Base-by-base conservation (phyloP, 768 basidiomycete species). In the Coprinopsis strossmayeri region DNA sequence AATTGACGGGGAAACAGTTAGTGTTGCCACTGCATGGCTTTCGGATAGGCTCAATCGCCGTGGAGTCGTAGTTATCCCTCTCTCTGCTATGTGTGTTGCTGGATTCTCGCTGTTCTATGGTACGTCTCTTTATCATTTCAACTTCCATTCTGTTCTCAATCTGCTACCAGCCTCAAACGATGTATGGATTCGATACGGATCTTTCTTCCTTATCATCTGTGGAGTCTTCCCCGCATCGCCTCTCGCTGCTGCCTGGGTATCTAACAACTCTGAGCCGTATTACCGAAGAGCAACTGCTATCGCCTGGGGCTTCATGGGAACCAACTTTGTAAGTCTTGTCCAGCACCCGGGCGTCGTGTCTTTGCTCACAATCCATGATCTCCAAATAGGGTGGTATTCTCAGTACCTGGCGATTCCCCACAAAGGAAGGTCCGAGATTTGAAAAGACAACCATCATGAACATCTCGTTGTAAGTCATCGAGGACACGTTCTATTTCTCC, bases 351-450 rank as follows among this genome's bases (percentile, higher is more conserved):
- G 9, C 18, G 30, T 32, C 30, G 15, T 15, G 30, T 10, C 37
- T 10, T 26, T 1, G 28, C 4, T 10, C 39, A 18, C 32, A 10
- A 40, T 24, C n/a, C 13, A 15, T 27, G 1, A 34, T 20, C 38
- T 30, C 37, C 24, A 43, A 23, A 9, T 27, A 70, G 67, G 69
- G 69, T 18, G 69, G 69, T 21, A 68, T 69, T 23, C 54, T 67
- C 23, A 70, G 68, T 49, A 69, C 69, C 3, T 70, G 68, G 69
- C 55, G 64, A 9, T 68, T 65, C 57, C 69, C 69, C 15, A 64
- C 67, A 0, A 69, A 63, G 7, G 66, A 69, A 53, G 66, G 66
- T 2, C 68, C 69, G 3, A 59, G 56, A 13, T 70, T 65, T 50
- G 64, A 49, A 23, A 66, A 63, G 41, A 67, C 69, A 1, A 69